These are phyloP conservation scores for Heliosperma pusillum DNA, from an alignment of 148 eudicot species.

Conservation along the genomic window DNA sequence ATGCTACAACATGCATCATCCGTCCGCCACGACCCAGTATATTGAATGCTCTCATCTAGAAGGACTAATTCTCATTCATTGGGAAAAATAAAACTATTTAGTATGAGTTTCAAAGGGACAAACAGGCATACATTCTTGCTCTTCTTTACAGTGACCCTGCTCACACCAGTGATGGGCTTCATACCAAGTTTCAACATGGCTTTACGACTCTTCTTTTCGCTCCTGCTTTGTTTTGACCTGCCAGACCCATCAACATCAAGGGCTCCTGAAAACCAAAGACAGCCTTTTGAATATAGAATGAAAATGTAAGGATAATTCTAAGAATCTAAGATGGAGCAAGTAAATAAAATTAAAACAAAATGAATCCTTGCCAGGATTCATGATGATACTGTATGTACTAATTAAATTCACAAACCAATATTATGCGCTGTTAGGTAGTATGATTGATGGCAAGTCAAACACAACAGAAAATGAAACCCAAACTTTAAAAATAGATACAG, in stretches of 20 bases:
- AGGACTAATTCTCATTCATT: too few relatives aligned
- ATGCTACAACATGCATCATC: too few relatives aligned
- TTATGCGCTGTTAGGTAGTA: not conserved
- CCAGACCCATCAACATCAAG: slow-evolving; percentile 51
- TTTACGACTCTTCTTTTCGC: slow-evolving; percentile 80
- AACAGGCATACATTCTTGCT: slow-evolving; percentile 74
- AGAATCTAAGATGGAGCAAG: too few relatives aligned
- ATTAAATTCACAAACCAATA: not conserved
- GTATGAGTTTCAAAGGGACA: not conserved
- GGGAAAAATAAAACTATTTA: too few relatives aligned
- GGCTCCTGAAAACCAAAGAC: slow-evolving; percentile 29
- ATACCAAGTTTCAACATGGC: slow-evolving; percentile 88
- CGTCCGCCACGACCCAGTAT: too few relatives aligned
- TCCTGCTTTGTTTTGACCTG: slow-evolving; percentile 76
- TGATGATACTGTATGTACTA: too few relatives aligned
- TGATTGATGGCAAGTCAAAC: not conserved
- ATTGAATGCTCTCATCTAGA: too few relatives aligned
- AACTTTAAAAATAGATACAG: not conserved
- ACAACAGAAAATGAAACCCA: not conserved
- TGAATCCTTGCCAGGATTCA: not conserved
- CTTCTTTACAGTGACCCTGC: slow-evolving; percentile 78
- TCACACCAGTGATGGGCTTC: slow-evolving; percentile 75
- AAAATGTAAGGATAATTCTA: too few relatives aligned
- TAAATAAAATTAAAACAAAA: not conserved
- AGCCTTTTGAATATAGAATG: not conserved